Evolutionary conservation across 2,329 filamentous ascomycete species (phyloP), one percentile per base, ranked within the genome.

Genomic region (Colletotrichum lindemuthianum): DNA sequence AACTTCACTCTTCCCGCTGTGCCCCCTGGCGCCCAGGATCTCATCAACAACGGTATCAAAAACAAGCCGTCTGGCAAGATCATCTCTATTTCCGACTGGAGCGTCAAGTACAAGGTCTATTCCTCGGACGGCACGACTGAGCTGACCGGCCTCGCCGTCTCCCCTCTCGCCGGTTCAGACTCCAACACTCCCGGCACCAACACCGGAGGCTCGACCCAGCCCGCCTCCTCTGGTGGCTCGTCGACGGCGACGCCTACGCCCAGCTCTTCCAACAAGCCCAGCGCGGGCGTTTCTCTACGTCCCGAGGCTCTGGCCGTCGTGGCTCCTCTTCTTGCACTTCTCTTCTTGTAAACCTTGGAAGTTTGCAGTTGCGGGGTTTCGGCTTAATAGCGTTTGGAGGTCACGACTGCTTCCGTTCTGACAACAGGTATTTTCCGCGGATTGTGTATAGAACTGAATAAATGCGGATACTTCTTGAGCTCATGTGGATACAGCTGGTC

Each of bases 11-110:
- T 97, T 61, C 94, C 91, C 51, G 78, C 73, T 4, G 82, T 87
- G 6, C 93, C 93, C 11, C 81, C 85, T 4, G 91, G 89, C 69
- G 89, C 88, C 43, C 82, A 89, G 66, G 82, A 86, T 49, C 83
- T 97, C 72, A 95, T 97, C 74, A 82, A 92, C 69, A 87, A 90
- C 52, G 94, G 95, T 67, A 86, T 97, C 65, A 80, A 77, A 52
- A 86, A 86, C 68, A 85, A 88, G 60, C 88, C 88, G 43, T 78
- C 75, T 12, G 90, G 90, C 70, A 87, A 90, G 78, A 77, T 97
- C 57, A 84, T 97, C 68, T 76, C 86, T 67, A 84, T 97, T 70
- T 81, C 84, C 53, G 84, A 87, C 69, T 85, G 92, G 69, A 83
- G 82, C 40, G 86, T 93, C 61, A 75, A 71, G 55, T 72, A 82